Base-by-base conservation (phyloP, 2,329 filamentous ascomycete genomes). In the Chaetomiaceae sp. region DNA sequence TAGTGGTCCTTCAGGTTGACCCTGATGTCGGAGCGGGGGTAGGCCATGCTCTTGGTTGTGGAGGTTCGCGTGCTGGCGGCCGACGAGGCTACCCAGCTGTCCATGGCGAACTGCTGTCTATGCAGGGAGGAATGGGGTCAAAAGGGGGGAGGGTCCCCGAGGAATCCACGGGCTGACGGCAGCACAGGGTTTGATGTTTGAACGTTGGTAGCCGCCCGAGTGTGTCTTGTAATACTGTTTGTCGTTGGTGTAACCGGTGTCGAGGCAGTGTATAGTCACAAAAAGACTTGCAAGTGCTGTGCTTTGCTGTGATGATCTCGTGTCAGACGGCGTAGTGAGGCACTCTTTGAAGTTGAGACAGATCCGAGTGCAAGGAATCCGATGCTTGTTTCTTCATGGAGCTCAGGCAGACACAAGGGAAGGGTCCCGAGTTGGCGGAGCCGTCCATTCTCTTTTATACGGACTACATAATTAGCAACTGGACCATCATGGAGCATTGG, bases 1-100 rank as follows among this genome's bases (percentile, higher is more conserved):
- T 72, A 80, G 68, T 82, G 75, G 63, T 75, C 70, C 59, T 77
- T 68, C 45, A 82, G 69, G 45, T 70, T 66, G 63, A 82, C 68
- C 38, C 69, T 67, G 60, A 81, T 71, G 59, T 63, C 67, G 33
- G 72, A 61, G 59, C 66, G 70, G 48, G 60, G 56, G 39, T 54
- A 63, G 7, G 51, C 40, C 23, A 48, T 44, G 23, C 31, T 44
- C 42, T 46, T 59, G 31, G 47, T 52, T 2, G 34, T 41, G 25
- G 33, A 7, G 35, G 35, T 16, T 34, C 7, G 27, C 40, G 17
- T 35, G 42, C 42, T 50, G 42, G 48, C 19, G 5, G 41, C 42
- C 3, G 20, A 42, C 5, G 46, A 44, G 12, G 17, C 21, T 5
- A 31, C 10, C 23, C 35, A 16, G 12, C 25, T 23, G 14, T 13